Base-by-base conservation (phyloP, 495 filamentous ascomycete species). In the Pyronema omphalodes region DNA sequence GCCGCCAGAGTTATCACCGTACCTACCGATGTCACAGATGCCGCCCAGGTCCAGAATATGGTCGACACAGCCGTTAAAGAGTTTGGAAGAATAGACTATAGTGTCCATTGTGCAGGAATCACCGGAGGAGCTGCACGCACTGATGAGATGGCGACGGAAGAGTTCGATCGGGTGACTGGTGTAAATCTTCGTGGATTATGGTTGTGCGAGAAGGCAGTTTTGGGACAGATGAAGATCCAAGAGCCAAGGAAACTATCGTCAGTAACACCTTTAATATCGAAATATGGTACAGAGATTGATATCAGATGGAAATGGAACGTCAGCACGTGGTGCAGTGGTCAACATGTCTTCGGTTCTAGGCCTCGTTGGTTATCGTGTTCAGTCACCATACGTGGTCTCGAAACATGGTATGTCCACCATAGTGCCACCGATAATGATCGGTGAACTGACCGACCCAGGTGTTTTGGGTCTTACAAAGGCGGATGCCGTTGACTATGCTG, bases 61-160 rank as follows among this genome's bases (percentile, higher is more conserved):
- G 56, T 71, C 6, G 51, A 62, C 15, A 45, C 18, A 3, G 63
- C 61, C 37, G 56, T 67, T 4, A 41, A 61, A 37, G 52, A 57
- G 12, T 69, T 70, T 56, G 67, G 66, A 3, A 54, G 66, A 6
- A 65, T 72, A 17, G 70, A 72, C 43, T 68, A 70, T 44, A 60
- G 58, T 35, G 59, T 71, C 2, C 55, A 67, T 43, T 59, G 60
- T 52, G 69, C 69, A 34, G 68, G 69, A 45, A 54, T 54, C 37
- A 41, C 52, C 33, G 52, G 52, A 12, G 35, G 33, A 6, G 17
- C 34, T 34, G 15, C 18, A 6, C 15, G 17, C 17, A 54, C 52
- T 11, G 39, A 54, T 14, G 39, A 54, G 29, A 34, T 45, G 12
- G 36, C 39, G 17, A 54, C 45, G 12, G 52, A 54, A 6, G 41